Evolutionary conservation across 2,329 filamentous ascomycete genomes (phyloP).

Genomic region (Cryoendolithus antarcticus): DNA sequence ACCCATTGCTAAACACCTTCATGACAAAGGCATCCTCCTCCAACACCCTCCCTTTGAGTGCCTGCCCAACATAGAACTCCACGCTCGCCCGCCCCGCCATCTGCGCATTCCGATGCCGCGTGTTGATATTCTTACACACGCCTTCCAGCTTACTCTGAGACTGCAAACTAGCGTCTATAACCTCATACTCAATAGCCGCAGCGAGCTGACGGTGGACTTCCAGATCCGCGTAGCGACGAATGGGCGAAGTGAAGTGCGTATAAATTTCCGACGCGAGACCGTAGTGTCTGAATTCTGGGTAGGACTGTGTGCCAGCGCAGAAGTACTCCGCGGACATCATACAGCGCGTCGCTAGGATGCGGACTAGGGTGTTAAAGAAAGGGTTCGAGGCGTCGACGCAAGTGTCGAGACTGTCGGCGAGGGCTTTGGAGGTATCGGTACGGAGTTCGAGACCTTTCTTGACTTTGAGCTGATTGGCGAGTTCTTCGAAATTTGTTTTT

Average conservation of each 20-base stretch:
- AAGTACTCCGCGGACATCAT: conserved; percentile 99
- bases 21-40: conserved; percentile 93
- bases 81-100: conserved; percentile 88
- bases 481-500: conserved; percentile 91
- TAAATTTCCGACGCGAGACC: conserved; percentile 94
- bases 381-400: conserved; percentile 72
- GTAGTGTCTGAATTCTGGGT: conserved; percentile 93
- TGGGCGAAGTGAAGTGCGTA: conserved; percentile 96
- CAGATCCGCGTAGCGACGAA: conserved; percentile 93
- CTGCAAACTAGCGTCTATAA: conserved; percentile 65
- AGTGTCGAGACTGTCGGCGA: conserved; percentile 79
- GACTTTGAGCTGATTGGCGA: conserved; percentile 78
- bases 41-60: conserved; percentile 62
- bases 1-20: conserved; percentile 94
- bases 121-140: conserved; percentile 97
- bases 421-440: conserved; percentile 78
- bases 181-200: conserved; percentile 86
- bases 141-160: conserved; percentile 76
- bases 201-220: conserved; percentile 89
- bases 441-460: conserved; percentile 71
- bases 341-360: conserved; percentile 94
- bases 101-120: conserved; percentile 92
- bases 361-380: conserved; percentile 96
- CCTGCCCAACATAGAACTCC: conserved; percentile 96
- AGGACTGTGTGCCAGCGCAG: conserved; percentile 81